Base-by-base conservation (phyloP, 345 rosid species). In the Sisymbrium altissimum region DNA sequence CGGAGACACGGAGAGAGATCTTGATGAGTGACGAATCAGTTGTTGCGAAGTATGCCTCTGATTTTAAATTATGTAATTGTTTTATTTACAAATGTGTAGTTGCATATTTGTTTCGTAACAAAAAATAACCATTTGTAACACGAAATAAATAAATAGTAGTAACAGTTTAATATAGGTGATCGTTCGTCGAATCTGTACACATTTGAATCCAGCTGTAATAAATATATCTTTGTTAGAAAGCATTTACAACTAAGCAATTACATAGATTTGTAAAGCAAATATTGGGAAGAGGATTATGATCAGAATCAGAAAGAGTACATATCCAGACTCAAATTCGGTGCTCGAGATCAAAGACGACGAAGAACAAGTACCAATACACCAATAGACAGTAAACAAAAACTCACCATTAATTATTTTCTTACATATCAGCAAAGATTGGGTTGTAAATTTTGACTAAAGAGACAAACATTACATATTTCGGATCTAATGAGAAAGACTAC, bases 361-460 rank as follows among this genome's bases (percentile, higher is more conserved):
- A 60, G 57, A 68, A 52, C 74, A 75, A 75, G 74, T 61, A 75
- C 74, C 79, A 68, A 75, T 52, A 68, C 44, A 32, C 69, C 79
- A 75, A 68, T 75, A 60, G 74, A 68, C 69, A 53, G 7, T 25
- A 55, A 23, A 75, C 79, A 75, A 14, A 30, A 11, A 39, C 23
- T 53, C 67, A 58, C 32, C 53, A 39, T 46, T 59, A 33, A 3
- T 13, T 36, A 30, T 27, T 13, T 61, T 27, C 13, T 43, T 29
- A n/a, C 29, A 2, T 56, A 66, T 67, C 54, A 67, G 9, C 44
- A 67, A n/a, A 74, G 53, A 67, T 7, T 55, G 9, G 7, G 1
- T 13, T 61, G 64, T 35, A 15, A 61, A 11, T 2, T 44, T 61
- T 14, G 50, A 68, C 15, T 61, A 12, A 2, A 52, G 30, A 48